Base-by-base conservation (phyloP, 2,329 filamentous ascomycete species). In the Coleophoma eucalyptorum region DNA sequence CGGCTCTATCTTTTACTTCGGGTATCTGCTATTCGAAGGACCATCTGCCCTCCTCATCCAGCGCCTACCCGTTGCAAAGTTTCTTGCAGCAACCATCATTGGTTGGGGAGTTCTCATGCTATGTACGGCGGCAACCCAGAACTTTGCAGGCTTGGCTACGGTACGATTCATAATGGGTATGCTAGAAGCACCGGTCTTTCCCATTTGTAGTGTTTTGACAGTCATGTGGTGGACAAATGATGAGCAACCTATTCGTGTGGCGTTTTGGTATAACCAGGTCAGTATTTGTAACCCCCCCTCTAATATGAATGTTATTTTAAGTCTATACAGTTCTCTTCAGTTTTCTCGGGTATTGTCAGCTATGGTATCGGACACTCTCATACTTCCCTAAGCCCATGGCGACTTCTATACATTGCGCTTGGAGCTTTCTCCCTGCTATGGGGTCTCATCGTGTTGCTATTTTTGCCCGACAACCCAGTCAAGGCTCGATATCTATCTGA, bases 141-240 rank as follows among this genome's bases (percentile, higher is more conserved):
- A 46, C 48, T 45, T 32, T 31, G 48, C 13, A n/a, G 48, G 40
- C 20, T 31, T 53, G 38, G 20, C 43, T 8, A 41, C 41, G 5
- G n/a, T 50, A 2, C 50, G 50, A 3, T 53, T 53, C 20, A 21
- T 53, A 4, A 41, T 53, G 21, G 50, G 50, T 4, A 33, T 53
- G 5, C 37, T 41, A 18, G 50, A 53, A 38, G 32, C 32, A 15
- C 31, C 47, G 2, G 31, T 7, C n/a, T 16, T 43, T 18, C 18
- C 32, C 7, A 20, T 20, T 7, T 49, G 35, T 21, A 26, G 6
- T 7, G 18, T 87, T 2, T 73, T 87, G 57, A 86, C 82, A 1
- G 78, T 73, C 4, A 80, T 86, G 67, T 87, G 83, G 83, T 88
- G 86, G 58, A 87, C 84, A 1, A 84, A 83, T 63, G 74, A 73